Evolutionary conservation across 2,329 filamentous ascomycete genomes (phyloP).

Genomic region (Fusarium albidum): DNA sequence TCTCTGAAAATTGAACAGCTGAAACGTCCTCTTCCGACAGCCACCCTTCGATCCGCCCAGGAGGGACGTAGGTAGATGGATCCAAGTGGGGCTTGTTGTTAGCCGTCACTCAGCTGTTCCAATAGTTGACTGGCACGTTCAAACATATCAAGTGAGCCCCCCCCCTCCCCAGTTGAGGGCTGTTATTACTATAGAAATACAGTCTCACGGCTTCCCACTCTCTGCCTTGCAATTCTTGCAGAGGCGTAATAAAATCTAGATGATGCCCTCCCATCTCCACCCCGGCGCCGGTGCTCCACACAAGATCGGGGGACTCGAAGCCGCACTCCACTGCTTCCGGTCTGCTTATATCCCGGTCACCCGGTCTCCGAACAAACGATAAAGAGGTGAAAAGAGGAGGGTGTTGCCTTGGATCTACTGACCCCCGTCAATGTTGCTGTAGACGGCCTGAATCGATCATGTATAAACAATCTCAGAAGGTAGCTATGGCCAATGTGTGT

Average conservation of each 20-base stretch:
- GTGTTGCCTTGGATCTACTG: slow-evolving; percentile 50
- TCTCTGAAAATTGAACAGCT: slow-evolving; percentile 4
- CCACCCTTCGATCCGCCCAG: not conserved
- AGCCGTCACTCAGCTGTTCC: no score
- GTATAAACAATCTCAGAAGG: not conserved
- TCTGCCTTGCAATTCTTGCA: no score
- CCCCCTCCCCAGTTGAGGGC: no score
- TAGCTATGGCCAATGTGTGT: not conserved
- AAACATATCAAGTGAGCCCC: no score
- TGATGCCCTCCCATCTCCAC: slow-evolving; percentile 4
- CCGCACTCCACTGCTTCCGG: not conserved
- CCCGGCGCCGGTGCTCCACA: not conserved
- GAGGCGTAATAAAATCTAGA: not conserved
- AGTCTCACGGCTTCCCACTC: no score
- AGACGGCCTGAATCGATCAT: not conserved
- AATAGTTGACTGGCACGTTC: no score
- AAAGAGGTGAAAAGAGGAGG: slow-evolving; percentile 47
- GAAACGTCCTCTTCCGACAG: not conserved
- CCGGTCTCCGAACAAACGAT: no score
- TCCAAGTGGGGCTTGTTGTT: no score
- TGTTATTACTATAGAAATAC: no score
- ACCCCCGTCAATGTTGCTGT: no score
- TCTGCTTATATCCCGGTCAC: not conserved
- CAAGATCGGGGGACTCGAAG: not conserved
- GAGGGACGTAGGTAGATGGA: no score